Conservation (phyloP, 805 yeast species). For the Lipomyces spencermartinsiae region DNA sequence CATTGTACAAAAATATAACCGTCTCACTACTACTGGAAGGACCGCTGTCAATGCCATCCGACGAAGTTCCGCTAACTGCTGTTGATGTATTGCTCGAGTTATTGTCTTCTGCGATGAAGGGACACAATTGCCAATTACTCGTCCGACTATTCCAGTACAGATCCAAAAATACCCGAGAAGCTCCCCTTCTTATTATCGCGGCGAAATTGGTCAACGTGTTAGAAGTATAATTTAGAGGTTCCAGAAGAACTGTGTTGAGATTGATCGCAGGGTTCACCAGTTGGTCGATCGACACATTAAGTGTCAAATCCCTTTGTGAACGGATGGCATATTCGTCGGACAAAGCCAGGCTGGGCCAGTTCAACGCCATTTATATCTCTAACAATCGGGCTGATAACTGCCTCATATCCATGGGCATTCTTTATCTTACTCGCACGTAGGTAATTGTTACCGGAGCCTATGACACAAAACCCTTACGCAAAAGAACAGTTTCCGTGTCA, state of each 20-base stretch:
- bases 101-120: constrained; percentile 43
- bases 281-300: constrained; percentile 46
- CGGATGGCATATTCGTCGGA: constrained; percentile 23
- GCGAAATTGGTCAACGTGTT: constrained; percentile 39
- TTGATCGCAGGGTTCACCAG: constrained; percentile 46
- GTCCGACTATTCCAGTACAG: constrained; percentile 57
- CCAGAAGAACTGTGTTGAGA: constrained; percentile 44
- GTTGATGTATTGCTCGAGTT: constrained; percentile 6
- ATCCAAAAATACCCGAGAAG: constrained; percentile 51
- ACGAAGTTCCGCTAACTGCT: background rate
- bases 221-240: constrained; percentile 44
- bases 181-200: constrained; percentile 47
- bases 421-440: background rate
- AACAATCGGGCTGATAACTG: background rate
- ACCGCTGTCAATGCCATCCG: constrained; percentile 4
- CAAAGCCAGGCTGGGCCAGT: constrained; percentile 20
- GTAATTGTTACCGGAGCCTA: background rate
- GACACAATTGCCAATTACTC: constrained; percentile 61
- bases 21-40: background rate
- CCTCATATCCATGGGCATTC: background rate
- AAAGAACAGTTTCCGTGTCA: no score
- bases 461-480: no score
- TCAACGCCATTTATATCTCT: constrained; percentile 4
- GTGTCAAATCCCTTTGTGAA: constrained; percentile 47
- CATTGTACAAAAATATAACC: constrained; percentile 9